These are phyloP conservation scores for Boechera stricta DNA, from an alignment of 345 rosid species.

Conservation along the genomic window DNA sequence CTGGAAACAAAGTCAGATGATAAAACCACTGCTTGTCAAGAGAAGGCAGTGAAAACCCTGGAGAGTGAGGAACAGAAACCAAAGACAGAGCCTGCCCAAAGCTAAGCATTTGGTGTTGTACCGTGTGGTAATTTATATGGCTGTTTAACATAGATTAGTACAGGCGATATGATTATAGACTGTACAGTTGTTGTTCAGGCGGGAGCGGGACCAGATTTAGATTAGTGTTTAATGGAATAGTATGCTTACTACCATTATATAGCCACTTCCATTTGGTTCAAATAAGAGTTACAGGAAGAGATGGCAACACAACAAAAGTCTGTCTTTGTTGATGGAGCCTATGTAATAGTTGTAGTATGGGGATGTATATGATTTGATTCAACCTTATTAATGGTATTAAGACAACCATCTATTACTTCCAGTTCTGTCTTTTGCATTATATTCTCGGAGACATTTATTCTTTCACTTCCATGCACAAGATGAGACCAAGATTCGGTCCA, in stretches of 20 bases:
- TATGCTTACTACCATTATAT: slow-evolving; percentile 32
- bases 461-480: slow-evolving; percentile 46
- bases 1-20: slow-evolving; percentile 44
- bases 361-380: slow-evolving; percentile 44
- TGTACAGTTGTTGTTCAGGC: slow-evolving; percentile 47
- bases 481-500: slow-evolving; percentile 74
- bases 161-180: slow-evolving; percentile 44
- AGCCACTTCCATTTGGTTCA: slow-evolving; percentile 38
- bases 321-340: slow-evolving; percentile 36
- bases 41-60: slow-evolving; percentile 33
- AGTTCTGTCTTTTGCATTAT: slow-evolving; percentile 21
- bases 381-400: slow-evolving; percentile 39
- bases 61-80: slow-evolving; percentile 49
- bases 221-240: slow-evolving; percentile 38
- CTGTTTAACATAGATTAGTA: slow-evolving; percentile 47
- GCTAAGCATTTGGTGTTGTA: slow-evolving; percentile 48
- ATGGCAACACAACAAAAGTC: slow-evolving; percentile 32
- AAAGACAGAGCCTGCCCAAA: slow-evolving; percentile 62
- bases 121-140: slow-evolving; percentile 36
- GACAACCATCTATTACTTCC: slow-evolving; percentile 29
- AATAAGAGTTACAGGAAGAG: slow-evolving; percentile 40
- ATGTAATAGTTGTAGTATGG: slow-evolving; percentile 44
- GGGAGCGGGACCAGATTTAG: slow-evolving; percentile 38
- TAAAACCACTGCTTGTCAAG: slow-evolving; percentile 36
- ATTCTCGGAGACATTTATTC: slow-evolving; percentile 12